Conservation (phyloP, 345 rosid genomes). For the Murraya paniculata region DNA sequence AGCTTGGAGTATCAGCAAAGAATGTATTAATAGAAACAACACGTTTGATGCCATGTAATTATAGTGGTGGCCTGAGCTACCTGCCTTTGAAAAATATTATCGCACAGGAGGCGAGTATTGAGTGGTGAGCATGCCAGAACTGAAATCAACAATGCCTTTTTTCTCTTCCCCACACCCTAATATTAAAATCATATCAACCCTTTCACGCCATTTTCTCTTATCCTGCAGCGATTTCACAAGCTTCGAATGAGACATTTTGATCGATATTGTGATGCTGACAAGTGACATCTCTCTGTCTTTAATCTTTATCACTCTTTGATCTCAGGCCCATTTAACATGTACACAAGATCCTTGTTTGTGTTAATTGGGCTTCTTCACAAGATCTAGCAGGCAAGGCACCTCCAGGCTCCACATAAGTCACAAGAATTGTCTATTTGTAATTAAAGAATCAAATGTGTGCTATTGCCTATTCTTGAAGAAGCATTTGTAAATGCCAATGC, state of each 20-base stretch:
- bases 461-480: background rate
- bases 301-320: background rate
- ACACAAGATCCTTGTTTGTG: conserved; percentile 17
- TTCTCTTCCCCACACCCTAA: conserved; percentile 10
- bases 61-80: conserved; percentile 19
- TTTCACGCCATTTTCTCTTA: conserved; percentile 7
- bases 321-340: background rate
- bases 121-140: background rate
- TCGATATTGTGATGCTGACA: too few relatives aligned
- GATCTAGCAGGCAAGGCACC: too few relatives aligned
- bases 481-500: too few relatives aligned
- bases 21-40: background rate
- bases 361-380: conserved; percentile 6
- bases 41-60: conserved; percentile 16
- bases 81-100: conserved; percentile 4
- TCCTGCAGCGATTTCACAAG: background rate
- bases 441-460: background rate
- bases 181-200: conserved; percentile 18
- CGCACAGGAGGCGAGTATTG: background rate
- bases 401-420: background rate
- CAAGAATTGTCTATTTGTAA: conserved; percentile 1
- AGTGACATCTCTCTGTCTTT: too few relatives aligned
- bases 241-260: too few relatives aligned
- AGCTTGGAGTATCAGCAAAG: conserved; percentile 47
- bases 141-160: conserved; percentile 26